Conservation (phyloP, 1,139 yeast species). For the Zygosaccharomyces pseudobailii region DNA sequence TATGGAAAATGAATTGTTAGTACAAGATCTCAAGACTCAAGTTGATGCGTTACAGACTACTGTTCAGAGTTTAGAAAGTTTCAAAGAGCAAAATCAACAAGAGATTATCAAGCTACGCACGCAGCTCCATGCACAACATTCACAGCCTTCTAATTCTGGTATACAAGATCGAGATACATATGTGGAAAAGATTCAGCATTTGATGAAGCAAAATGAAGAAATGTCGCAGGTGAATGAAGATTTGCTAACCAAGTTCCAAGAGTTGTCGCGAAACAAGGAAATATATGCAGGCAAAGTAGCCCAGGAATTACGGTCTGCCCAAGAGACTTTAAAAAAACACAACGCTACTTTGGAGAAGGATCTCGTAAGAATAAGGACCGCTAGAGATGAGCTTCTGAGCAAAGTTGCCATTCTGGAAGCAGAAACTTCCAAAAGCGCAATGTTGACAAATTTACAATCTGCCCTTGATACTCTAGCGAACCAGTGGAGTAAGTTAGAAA, state of each 20-base stretch:
- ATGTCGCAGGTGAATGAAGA: constrained; percentile 34
- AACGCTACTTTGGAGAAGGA: constrained; percentile 54
- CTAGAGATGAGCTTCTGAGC: constrained; percentile 74
- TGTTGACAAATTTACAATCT: constrained; percentile 42
- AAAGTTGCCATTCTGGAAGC: constrained; percentile 59
- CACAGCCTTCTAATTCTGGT: constrained; percentile 16
- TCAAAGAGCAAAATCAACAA: constrained; percentile 20
- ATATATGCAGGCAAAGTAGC: constrained; percentile 26
- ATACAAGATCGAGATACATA: constrained; percentile 21
- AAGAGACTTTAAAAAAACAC: constrained; percentile 39
- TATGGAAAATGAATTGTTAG: constrained; percentile 21
- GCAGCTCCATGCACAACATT: constrained; percentile 40
- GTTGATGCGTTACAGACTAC: constrained; percentile 26
- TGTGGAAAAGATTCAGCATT: constrained; percentile 25
- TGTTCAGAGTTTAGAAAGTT: constrained; percentile 24
- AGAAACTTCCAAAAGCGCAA: constrained; percentile 42
- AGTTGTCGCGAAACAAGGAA: constrained; percentile 35
- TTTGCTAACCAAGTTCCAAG: constrained; percentile 38
- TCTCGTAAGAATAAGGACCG: constrained; percentile 71
- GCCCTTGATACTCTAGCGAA: constrained; percentile 42
- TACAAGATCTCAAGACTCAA: constrained; percentile 31
- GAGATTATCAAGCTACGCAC: constrained; percentile 34
- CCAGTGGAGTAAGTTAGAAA: constrained; percentile 43
- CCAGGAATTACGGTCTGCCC: constrained; percentile 39
- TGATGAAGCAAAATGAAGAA: constrained; percentile 31